Conservation (phyloP, 176 grass and related monocot species). For the Chloris gayana region DNA sequence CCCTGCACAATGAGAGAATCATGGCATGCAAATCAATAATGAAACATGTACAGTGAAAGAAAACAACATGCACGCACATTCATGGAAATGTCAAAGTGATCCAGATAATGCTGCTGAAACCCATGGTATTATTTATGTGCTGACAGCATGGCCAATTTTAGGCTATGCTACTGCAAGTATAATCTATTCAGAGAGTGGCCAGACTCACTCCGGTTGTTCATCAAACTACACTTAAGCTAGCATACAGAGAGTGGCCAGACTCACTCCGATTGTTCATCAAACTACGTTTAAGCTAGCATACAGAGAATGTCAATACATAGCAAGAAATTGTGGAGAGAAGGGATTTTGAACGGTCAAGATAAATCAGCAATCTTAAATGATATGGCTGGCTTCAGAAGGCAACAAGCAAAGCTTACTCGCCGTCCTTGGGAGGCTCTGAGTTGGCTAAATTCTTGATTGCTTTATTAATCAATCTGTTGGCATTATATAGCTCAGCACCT, state of each 20-base stretch:
- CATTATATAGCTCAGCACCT: no score
- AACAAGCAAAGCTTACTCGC: no score
- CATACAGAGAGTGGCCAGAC: no score
- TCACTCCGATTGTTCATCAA: no score
- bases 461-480: no score
- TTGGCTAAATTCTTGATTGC: no score
- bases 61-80: background rate
- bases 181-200: background rate
- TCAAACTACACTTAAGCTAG: slow-evolving; percentile 2
- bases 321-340: background rate
- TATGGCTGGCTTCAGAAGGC: no score
- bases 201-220: background rate
- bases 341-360: background rate
- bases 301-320: background rate
- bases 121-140: background rate
- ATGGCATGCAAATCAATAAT: slow-evolving; percentile 31
- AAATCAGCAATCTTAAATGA: background rate
- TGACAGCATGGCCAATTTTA: slow-evolving; percentile 23
- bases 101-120: background rate
- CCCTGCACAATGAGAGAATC: slow-evolving; percentile 55
- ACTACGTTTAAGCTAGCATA: background rate
- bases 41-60: slow-evolving; percentile 6
- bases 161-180: slow-evolving; percentile 19
- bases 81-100: background rate
- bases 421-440: no score